Evolutionary conservation across 306 rosid genomes (phyloP).

Genomic region (Lotus japonicus): DNA sequence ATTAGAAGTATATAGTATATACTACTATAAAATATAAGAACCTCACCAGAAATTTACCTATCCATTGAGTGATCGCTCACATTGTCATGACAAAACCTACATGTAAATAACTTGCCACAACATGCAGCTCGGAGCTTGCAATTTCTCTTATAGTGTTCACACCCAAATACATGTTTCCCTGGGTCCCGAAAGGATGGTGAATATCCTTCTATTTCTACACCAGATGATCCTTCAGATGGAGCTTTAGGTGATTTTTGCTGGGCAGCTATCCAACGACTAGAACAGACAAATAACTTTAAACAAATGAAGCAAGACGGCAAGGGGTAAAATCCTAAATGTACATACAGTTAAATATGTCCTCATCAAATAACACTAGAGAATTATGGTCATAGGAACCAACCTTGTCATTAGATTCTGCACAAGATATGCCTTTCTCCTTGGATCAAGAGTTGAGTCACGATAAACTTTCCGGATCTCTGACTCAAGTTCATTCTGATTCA

Average conservation of each 20-base stretch:
- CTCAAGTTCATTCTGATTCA: conserved; percentile 98
- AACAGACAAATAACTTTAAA: conserved; percentile 25
- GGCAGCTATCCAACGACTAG: conserved; percentile 96
- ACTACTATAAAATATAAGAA: conserved; percentile 14
- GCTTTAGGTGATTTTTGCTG: conserved; percentile 88
- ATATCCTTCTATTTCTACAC: conserved; percentile 55
- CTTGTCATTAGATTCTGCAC: conserved; percentile 98
- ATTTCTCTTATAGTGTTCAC: conserved; percentile 97
- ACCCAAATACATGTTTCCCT: conserved; percentile 66
- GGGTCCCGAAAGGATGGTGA: conserved; percentile 61
- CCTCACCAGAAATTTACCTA: conserved; percentile 50
- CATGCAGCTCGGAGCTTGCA: conserved; percentile 98
- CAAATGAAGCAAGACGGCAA: conserved; percentile 8
- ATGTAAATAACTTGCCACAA: conserved; percentile 86
- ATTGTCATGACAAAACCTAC: conserved; percentile 97
- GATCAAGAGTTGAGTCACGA: conserved; percentile 89
- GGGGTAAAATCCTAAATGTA: conserved; percentile 1
- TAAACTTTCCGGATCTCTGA: conserved; percentile 97
- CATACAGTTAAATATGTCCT: conserved; percentile 3
- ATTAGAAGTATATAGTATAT: conserved; percentile 23
- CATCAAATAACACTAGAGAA: conserved; percentile 7
- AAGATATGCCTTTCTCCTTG: conserved; percentile 97
- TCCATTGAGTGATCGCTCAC: conserved; percentile 99
- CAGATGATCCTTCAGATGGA: conserved; percentile 52
- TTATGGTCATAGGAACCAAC: conserved; percentile 36